Conservation (phyloP, 345 rosid species). For the Ailanthus altissimus region DNA sequence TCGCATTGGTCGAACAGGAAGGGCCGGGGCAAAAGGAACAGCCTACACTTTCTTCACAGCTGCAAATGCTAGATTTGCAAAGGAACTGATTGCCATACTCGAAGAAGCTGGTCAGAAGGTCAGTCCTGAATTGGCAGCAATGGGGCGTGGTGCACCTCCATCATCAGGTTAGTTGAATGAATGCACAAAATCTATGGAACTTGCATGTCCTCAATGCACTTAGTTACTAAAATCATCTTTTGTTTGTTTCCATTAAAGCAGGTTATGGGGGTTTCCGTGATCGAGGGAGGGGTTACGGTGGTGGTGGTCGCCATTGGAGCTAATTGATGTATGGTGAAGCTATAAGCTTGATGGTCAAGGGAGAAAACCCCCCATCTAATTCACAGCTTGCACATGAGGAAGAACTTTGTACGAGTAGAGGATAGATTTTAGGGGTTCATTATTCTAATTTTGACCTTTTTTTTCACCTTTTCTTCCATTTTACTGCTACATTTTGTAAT, state of each 20-base stretch:
- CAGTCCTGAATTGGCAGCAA: slow-evolving; percentile 79
- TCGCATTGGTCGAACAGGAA: slow-evolving; percentile 96
- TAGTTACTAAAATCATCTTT: neutral
- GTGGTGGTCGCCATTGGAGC: slow-evolving; percentile 62
- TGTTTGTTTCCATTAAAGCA: slow-evolving; percentile 25
- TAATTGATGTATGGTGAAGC: slow-evolving; percentile 18
- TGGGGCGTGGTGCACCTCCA: slow-evolving; percentile 95
- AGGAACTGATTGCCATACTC: slow-evolving; percentile 82
- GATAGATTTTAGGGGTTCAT: slow-evolving; percentile 11
- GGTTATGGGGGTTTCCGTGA: slow-evolving; percentile 62
- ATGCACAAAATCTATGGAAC: neutral
- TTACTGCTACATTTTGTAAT: slow-evolving; percentile 13
- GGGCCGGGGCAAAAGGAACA: slow-evolving; percentile 99
- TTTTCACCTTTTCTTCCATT: neutral
- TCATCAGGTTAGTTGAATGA: slow-evolving; percentile 63
- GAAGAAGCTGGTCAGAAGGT: slow-evolving; percentile 99
- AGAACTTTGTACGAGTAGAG: slow-evolving; percentile 7
- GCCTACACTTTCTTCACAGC: slow-evolving; percentile 97
- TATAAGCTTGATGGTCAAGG: neutral
- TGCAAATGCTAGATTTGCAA: slow-evolving; percentile 93
- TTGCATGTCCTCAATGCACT: neutral
- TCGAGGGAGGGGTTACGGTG: slow-evolving; percentile 52
- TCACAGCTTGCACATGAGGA: slow-evolving; percentile 6
- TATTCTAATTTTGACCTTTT: neutral
- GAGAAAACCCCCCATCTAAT: neutral